phyloP scores from a whole-genome alignment of 169 alveolate genomes.

The Plasmodium sp. region DNA sequence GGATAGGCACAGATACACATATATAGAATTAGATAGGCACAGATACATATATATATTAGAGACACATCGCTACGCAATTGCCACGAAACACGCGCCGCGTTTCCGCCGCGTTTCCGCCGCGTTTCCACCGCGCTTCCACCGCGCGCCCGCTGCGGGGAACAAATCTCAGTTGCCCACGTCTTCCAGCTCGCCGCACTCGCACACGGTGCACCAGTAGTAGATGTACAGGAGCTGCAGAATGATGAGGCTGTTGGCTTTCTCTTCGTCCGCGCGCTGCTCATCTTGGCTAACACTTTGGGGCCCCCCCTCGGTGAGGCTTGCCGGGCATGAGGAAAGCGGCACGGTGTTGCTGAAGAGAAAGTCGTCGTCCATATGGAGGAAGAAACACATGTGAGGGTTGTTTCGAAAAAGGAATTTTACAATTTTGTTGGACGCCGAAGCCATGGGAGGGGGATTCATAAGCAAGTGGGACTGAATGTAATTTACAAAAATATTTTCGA shows the following conservation, averaged over 20 bases:
- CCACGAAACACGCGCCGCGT: too few species aligned
- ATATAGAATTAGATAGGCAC: too few species aligned
- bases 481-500: conserved; percentile 51
- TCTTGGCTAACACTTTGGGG: neutral
- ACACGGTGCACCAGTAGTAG: conserved; percentile 44
- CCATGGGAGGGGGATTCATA: neutral
- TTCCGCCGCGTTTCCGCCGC: too few species aligned
- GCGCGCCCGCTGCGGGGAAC: neutral
- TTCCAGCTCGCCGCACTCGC: neutral
- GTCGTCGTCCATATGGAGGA: conserved; percentile 43
- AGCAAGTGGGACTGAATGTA: conserved; percentile 44
- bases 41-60: too few species aligned
- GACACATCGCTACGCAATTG: too few species aligned
- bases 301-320: neutral
- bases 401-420: conserved; percentile 27
- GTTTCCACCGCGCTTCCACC: neutral
- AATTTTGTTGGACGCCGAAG: conserved; percentile 1
- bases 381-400: conserved; percentile 14
- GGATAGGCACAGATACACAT: too few species aligned
- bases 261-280: neutral
- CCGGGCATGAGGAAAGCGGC: neutral
- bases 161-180: neutral
- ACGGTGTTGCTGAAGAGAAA: conserved; percentile 6
- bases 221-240: conserved; percentile 38
- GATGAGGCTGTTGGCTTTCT: neutral